Evolutionary conservation across 169 alveolate genomes (phyloP), one percentile per base, ranked within the genome.

Genomic region (Plasmodium vinckei): DNA sequence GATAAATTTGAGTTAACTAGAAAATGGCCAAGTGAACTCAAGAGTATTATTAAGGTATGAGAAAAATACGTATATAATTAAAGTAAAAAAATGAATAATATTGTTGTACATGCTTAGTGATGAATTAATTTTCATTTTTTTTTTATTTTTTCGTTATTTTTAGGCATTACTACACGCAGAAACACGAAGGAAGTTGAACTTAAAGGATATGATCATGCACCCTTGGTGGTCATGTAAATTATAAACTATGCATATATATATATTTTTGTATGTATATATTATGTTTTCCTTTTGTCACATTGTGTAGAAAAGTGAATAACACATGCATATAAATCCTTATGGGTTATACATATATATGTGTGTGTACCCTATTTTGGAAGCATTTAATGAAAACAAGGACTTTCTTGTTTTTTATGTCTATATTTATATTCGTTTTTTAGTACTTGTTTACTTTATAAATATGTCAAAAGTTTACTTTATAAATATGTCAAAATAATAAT

Each of bases 211-310:
- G 46, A 64, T 73, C 57, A 25, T 64, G 47, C 88, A 77, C 71
- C 88, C 88, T 4, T 77, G 88, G 88, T 77, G 88, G 88, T 77
- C 88, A 17, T 77, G 67, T 63, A 77, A 77, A 46, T 49, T 77
- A 9, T 69, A 64, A 57, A 63, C 6, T 69, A 47, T 39, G 19
- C 25, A 64, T 33, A 39, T 65, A 27, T 65, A 13, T 27, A 27
- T 65, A 23, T 33, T 33, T 33, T 1, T 6, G 3, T 3, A 15
- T 23, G 17, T 23, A 61, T 61, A 61, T 23, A 61, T 61, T 5
- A 23, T 61, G 19, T 61, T 56, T 56, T 2, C 46, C 15, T 61
- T 19, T 33, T 33, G 42, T 33, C 3, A 33, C 42, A 33, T 33
- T 33, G 42, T 3, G 7, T 4, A 33, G 5, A 1, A 33, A 33